phyloP scores from a whole-genome alignment of 495 filamentous ascomycete genomes.

The Letharia columbiana region DNA sequence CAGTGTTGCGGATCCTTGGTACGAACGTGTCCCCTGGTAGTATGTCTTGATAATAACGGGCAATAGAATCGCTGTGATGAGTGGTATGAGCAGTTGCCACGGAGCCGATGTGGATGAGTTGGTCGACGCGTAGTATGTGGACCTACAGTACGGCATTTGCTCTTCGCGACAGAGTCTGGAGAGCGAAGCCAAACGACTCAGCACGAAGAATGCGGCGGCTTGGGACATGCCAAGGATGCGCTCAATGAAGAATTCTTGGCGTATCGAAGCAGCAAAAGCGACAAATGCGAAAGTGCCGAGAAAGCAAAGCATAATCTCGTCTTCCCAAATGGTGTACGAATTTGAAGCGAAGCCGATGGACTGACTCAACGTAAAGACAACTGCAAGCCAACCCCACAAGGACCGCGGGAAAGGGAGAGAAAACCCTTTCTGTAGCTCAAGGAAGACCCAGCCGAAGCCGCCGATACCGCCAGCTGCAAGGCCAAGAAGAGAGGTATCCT shows the following conservation, averaged over 20 bases:
- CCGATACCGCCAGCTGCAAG: conserved; percentile 55
- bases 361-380: conserved; percentile 72
- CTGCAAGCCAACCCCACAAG: conserved; percentile 77
- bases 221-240: conserved; percentile 71
- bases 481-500: conserved; percentile 34
- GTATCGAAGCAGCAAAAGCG: conserved; percentile 62
- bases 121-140: conserved; percentile 89
- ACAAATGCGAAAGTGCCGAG: conserved; percentile 76
- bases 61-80: conserved; percentile 60
- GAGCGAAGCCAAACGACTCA: conserved; percentile 76
- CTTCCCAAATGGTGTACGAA: conserved; percentile 98
- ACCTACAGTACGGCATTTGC: conserved; percentile 93
- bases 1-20: conserved; percentile 69
- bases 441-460: conserved; percentile 50
- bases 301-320: conserved; percentile 88
- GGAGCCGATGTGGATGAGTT: conserved; percentile 86
- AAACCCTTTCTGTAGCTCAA: conserved; percentile 40
- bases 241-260: conserved; percentile 52
- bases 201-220: conserved; percentile 69
- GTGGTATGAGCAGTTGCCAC: conserved; percentile 81
- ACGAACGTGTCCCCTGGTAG: conserved; percentile 67
- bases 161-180: conserved; percentile 95
- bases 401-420: conserved; percentile 58
- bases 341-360: conserved; percentile 91
- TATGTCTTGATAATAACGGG: conserved; percentile 72